Evolutionary conservation across 1,284 basidiomycete genomes (phyloP), one percentile per base, ranked within the genome.

Genomic region (Boletus mariae): DNA sequence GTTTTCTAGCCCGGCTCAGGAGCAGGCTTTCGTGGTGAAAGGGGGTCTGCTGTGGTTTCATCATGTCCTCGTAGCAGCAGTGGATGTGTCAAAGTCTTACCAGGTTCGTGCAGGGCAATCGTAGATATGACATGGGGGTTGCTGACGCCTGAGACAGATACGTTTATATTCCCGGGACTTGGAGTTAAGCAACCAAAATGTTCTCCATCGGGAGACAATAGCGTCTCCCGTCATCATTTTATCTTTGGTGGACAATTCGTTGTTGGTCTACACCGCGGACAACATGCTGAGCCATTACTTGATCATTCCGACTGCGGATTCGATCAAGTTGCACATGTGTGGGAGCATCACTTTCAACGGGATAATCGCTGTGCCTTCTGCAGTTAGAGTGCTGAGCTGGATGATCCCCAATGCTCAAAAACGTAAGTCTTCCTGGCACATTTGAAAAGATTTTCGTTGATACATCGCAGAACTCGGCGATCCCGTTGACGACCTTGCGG

Each of bases 11-110:
- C 82, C 89, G 56, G 75, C 82, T n/a, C 93, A 99, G 70, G 96
- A 98, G 67, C 85, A 92, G 59, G 84, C 85, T 0, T 97, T 99
- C 63, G 71, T 78, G 2, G 94, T 99, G 11, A 83, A 86, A 63
- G 97, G 97, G 17, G 97, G 97, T 3, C 71, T 99, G 62, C 72
- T 96, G 20, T 99, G 97, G 97, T 99, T 97, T 68, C 92, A 96
- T 60, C 95, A 98, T 67, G 92, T 98, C 4, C 77, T 99, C 49
- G 87, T 99, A 54, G 94, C 85, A 17, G 94, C 93, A 10, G 87
- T 94, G 20, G 94, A 96, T 64, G 79, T 87, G n/a, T 80, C 81
- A 13, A 87, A 82, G 63, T 82, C 84, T 2, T 86, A 87, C 64
- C 91, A 93, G 77, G 92, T 92, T 52, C 40, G 77, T 66, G 10